phyloP scores from a whole-genome alignment of 805 yeast species.

The Hanseniaspora guilliermondii region DNA sequence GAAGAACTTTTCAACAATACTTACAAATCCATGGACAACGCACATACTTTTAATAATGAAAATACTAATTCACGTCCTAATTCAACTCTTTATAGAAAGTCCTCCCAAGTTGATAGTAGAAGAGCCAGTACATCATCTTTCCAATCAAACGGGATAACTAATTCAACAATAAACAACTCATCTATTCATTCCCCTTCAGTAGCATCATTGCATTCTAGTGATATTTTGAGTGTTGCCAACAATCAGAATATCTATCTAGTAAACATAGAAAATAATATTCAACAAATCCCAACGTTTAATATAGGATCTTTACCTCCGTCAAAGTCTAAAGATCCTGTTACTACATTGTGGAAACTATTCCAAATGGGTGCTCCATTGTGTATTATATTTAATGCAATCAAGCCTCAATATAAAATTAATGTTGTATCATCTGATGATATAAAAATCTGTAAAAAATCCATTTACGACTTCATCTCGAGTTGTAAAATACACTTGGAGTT shows the following conservation, averaged over 20 bases:
- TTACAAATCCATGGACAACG: not conserved
- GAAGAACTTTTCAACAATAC: not conserved
- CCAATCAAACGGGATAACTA: slow-evolving; percentile 13
- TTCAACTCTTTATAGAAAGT: slow-evolving; percentile 16
- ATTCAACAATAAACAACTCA: slow-evolving; percentile 21
- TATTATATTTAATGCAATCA: slow-evolving; percentile 61
- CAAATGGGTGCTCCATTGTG: slow-evolving; percentile 91
- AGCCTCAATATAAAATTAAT: slow-evolving; percentile 45
- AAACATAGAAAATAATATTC: slow-evolving; percentile 24
- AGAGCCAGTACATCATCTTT: slow-evolving; percentile 4
- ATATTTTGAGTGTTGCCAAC: not conserved
- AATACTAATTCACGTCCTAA: slow-evolving; percentile 15
- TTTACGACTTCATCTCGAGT: slow-evolving; percentile 79
- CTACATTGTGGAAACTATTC: slow-evolving; percentile 75
- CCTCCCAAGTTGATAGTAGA: slow-evolving; percentile 1
- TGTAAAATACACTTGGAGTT: slow-evolving; percentile 65
- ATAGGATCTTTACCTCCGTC: slow-evolving; percentile 69
- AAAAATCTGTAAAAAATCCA: slow-evolving; percentile 73
- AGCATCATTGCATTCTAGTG: not conserved
- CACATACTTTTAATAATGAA: not conserved
- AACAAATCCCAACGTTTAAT: slow-evolving; percentile 43
- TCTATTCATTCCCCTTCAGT: slow-evolving; percentile 20
- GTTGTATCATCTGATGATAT: slow-evolving; percentile 67
- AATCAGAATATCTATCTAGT: slow-evolving; percentile 12
- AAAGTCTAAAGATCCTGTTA: slow-evolving; percentile 77